Base-by-base conservation (phyloP, 1,284 basidiomycete genomes). In the Anthracocystis panici-leucophaei region DNA sequence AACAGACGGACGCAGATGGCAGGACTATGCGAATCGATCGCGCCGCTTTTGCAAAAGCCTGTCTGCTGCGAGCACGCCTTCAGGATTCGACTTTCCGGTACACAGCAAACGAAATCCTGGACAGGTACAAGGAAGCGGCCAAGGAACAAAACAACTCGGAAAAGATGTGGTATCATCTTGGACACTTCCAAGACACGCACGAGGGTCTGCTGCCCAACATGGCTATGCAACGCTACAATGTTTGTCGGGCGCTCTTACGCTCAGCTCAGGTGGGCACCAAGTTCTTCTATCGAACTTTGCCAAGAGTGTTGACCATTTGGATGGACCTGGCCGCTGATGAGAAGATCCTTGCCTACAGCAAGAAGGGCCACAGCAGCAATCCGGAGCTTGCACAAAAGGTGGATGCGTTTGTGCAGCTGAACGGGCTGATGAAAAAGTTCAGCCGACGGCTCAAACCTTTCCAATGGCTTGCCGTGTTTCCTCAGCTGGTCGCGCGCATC, bases 201-300 rank as follows among this genome's bases (percentile, higher is more conserved):
- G 65, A 75, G 38, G 61, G 65, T 89, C 54, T 69, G 91, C 89
- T 90, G 89, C 72, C 72, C 23, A 82, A 79, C 56, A 59, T 68
- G 54, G 70, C 78, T 38, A 66, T 74, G 57, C 68, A 80, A 38
- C 78, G 79, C 52, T 65, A 69, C 88, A 41, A 89, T 88, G 68
- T 93, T 90, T 9, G 88, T 92, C 77, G 88, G 73, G 89, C 91
- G 54, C 97, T 92, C 79, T 88, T 89, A 5, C 90, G 89, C 72
- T 92, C 95, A 0, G 90, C 96, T 59, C 88, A 88, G 78, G 87
- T 89, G 78, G 97, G 97, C 12, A 94, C 95, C 49, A 99, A 99
- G 87, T 98, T 92, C 86, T 92, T 97, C 53, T 99, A 96, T 85
- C 95, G 97, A 84, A 95, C 94, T 0, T 90, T 99, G 79, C 96